phyloP scores from a whole-genome alignment of 1,284 basidiomycete genomes.

The Filobasidium uniguttulatum region DNA sequence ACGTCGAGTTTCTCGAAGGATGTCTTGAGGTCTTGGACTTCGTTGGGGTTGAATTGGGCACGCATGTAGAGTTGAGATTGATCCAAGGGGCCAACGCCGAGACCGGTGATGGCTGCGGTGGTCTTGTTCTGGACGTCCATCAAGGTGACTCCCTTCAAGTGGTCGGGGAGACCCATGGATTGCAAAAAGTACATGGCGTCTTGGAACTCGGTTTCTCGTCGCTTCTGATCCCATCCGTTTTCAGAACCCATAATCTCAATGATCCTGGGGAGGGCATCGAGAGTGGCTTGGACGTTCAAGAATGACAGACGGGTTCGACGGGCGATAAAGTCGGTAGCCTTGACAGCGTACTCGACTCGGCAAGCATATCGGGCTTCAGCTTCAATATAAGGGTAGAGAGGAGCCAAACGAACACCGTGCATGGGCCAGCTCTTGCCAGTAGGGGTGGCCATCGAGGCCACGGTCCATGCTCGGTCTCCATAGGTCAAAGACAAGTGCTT shows the following conservation, averaged over 20 bases:
- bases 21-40: conserved; percentile 48
- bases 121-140: conserved; percentile 25
- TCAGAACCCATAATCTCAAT: conserved; percentile 85
- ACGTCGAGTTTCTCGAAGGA: conserved; percentile 44
- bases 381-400: conserved; percentile 79
- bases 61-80: conserved; percentile 42
- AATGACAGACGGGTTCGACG: conserved; percentile 83
- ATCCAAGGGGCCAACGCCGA: conserved; percentile 19
- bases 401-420: conserved; percentile 62
- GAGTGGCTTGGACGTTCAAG: conserved; percentile 76
- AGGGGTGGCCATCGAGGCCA: conserved; percentile 64
- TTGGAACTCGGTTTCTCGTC: conserved; percentile 49
- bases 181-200: conserved; percentile 52
- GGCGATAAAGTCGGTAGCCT: conserved; percentile 80
- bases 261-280: conserved; percentile 70
- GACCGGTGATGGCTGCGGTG: conserved; percentile 10
- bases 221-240: conserved; percentile 55
- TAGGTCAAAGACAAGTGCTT: conserved; percentile 79
- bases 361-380: conserved; percentile 86
- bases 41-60: conserved; percentile 54
- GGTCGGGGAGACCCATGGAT: conserved; percentile 57
- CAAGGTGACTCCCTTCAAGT: conserved; percentile 24
- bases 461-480: conserved; percentile 92
- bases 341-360: conserved; percentile 80
- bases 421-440: conserved; percentile 67